A percentile compares a stretch with the other conserved stretches of the same genome.
phyloP scores from a whole-genome alignment of 169 alveolate genomes.

The Eimeria praecox region DNA sequence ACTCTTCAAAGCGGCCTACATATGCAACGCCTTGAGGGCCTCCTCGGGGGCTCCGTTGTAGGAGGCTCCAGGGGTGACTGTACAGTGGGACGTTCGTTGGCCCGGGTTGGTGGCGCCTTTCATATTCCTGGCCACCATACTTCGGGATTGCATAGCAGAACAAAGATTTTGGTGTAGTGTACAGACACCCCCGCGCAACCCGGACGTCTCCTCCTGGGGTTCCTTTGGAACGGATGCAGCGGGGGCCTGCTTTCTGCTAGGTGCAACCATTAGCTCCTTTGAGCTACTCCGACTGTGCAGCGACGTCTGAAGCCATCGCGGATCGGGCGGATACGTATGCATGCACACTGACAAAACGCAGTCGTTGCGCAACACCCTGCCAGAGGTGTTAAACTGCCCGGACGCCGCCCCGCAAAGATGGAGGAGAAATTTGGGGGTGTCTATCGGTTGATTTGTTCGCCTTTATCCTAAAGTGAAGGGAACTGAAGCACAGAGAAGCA shows the following conservation, averaged over 20 bases:
- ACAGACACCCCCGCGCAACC: neutral
- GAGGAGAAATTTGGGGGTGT: neutral
- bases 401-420: constrained; percentile 12
- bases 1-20: neutral
- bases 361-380: neutral
- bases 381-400: neutral
- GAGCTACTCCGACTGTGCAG: neutral
- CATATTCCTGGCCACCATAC: neutral
- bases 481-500: neutral
- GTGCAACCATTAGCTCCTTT: neutral
- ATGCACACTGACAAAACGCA: constrained; percentile 19
- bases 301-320: neutral
- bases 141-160: neutral
- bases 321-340: neutral
- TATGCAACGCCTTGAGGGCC: constrained; percentile 33
- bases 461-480: neutral
- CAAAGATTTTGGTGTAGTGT: neutral
- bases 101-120: neutral
- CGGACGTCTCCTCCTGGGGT: neutral
- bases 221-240: neutral
- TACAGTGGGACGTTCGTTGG: constrained; percentile 2
- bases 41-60: constrained; percentile 40
- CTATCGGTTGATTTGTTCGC: neutral
- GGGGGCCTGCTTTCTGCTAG: neutral
- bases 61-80: neutral